phyloP scores from a whole-genome alignment of 768 basidiomycete species.

The Tylopilus sp. region DNA sequence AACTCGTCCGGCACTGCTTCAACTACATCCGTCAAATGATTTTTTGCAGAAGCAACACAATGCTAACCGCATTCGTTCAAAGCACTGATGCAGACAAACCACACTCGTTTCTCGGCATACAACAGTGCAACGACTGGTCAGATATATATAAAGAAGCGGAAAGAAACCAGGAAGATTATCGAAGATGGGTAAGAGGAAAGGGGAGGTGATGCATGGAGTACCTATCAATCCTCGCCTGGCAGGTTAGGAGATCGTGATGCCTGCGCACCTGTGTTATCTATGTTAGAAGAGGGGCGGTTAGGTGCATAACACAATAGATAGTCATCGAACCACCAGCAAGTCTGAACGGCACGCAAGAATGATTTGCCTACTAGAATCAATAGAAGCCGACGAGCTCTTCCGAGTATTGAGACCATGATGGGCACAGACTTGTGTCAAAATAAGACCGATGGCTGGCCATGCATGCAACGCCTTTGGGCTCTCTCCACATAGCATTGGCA shows the following conservation, averaged over 20 bases:
- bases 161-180: not conserved
- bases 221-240: not conserved
- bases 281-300: not conserved
- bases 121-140: constrained; percentile 1
- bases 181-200: not conserved
- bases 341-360: not conserved
- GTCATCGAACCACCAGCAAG: not conserved
- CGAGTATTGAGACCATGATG: no score
- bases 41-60: constrained; percentile 5
- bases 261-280: not conserved
- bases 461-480: not conserved
- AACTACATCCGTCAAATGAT: constrained; percentile 8
- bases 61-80: not conserved
- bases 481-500: not conserved
- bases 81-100: not conserved
- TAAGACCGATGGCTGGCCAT: not conserved
- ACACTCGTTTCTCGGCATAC: not conserved
- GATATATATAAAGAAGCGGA: not conserved
- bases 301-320: not conserved
- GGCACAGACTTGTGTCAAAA: no score
- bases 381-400: no score
- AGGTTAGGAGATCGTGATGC: not conserved
- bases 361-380: no score
- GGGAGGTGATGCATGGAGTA: not conserved
- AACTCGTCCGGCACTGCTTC: constrained; percentile 1